These are phyloP conservation scores for Fusarium marasasianum DNA, from an alignment of 2,329 filamentous ascomycete genomes.

Conservation along the genomic window DNA sequence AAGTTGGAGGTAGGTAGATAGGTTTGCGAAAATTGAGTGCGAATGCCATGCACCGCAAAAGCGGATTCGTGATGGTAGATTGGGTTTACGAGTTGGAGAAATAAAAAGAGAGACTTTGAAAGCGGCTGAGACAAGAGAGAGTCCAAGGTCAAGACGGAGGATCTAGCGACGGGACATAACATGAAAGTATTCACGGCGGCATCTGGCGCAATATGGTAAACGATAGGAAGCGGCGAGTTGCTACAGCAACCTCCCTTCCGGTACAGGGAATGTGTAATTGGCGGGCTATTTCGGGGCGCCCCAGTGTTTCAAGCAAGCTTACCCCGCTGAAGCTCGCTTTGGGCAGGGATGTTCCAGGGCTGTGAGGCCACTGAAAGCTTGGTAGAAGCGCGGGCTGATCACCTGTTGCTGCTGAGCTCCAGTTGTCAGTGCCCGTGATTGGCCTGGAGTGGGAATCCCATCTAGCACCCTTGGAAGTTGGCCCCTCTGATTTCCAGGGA, in stretches of 20 bases:
- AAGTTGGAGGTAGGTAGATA: constrained; percentile 6
- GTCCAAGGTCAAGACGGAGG: constrained; percentile 5
- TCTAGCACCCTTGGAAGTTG: constrained; percentile 5
- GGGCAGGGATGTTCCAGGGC: constrained; percentile 24
- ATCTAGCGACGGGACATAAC: constrained; percentile 4
- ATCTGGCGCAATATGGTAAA: constrained; percentile 3
- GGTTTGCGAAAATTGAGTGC: constrained; percentile 6
- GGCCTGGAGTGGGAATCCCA: constrained; percentile 4
- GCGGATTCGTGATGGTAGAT: constrained; percentile 12
- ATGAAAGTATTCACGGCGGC: constrained; percentile 39
- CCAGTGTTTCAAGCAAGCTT: constrained; percentile 38
- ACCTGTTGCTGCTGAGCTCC: constrained; percentile 21
- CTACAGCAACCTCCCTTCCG: constrained; percentile 33
- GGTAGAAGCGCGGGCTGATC: constrained; percentile 30
- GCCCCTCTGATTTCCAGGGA: constrained; percentile 13
- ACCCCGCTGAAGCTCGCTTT: constrained; percentile 41
- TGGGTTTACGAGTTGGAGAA: constrained; percentile 10
- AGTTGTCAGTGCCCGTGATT: constrained; percentile 13
- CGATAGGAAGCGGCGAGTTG: constrained; percentile 28
- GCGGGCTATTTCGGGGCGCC: constrained; percentile 34
- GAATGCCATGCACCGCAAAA: constrained; percentile 29
- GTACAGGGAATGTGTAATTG: constrained; percentile 14
- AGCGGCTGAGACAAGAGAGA: constrained; percentile 38
- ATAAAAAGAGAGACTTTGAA: constrained; percentile 32
- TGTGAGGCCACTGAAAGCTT: constrained; percentile 34